A percentile compares a stretch with the other conserved stretches of the same genome.
These are phyloP conservation scores for Daldinia childiae DNA, from an alignment of 495 filamentous ascomycete species.

Conservation along the genomic window DNA sequence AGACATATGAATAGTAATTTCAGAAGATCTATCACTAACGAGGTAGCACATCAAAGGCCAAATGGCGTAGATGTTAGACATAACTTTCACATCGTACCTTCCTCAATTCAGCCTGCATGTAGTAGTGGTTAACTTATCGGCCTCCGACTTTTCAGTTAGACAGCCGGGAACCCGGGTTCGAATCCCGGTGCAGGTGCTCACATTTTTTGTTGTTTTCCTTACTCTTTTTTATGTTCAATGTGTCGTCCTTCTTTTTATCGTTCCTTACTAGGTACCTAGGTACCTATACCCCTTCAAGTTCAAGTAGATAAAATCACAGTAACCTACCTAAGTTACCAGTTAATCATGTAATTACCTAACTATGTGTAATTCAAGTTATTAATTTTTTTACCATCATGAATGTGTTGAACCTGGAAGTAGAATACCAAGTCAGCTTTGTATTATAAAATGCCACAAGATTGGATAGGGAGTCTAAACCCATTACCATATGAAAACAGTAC, in stretches of 20 bases:
- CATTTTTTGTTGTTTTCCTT: conserved; percentile 20
- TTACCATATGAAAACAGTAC: too few relatives aligned
- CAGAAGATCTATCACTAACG: not conserved
- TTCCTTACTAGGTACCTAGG: not conserved
- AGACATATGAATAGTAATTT: not conserved
- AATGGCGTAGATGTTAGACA: not conserved
- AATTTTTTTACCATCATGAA: too few relatives aligned
- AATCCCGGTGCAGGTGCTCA: conserved; percentile 37
- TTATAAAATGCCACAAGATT: too few relatives aligned
- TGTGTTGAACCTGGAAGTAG: too few relatives aligned
- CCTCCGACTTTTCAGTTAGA: conserved; percentile 26
- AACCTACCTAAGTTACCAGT: too few relatives aligned
- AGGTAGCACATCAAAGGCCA: too few relatives aligned
- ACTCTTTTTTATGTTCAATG: not conserved
- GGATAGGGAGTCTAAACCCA: too few relatives aligned
- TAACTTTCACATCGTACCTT: not conserved
- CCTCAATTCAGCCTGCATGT: conserved; percentile 19
- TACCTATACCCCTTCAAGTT: too few relatives aligned
- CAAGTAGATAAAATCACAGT: too few relatives aligned
- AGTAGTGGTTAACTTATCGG: conserved; percentile 46
- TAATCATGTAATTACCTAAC: too few relatives aligned
- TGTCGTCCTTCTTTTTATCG: not conserved
- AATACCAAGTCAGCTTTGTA: too few relatives aligned
- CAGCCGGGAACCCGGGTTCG: conserved; percentile 39
- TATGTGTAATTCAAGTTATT: too few relatives aligned